Evolutionary conservation across 2,329 filamentous ascomycete genomes (phyloP), one percentile per base, ranked within the genome.

Genomic region (Leptographium wingfieldii): DNA sequence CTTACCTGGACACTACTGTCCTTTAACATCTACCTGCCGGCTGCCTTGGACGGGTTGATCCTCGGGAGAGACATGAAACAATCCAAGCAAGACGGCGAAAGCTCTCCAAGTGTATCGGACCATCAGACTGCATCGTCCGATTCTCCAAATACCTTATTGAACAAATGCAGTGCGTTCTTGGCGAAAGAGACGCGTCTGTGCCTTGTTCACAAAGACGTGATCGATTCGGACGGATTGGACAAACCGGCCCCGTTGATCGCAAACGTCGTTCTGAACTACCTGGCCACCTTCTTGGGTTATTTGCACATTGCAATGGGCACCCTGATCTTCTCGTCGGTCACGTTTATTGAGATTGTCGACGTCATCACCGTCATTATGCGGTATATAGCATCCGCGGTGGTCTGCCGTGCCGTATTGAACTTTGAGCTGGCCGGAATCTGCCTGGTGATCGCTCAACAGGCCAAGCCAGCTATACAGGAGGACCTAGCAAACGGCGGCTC

Each of bases 281-380:
- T 54, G 6, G 49, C 48, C 31, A 25, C 27, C n/a, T 35, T 52
- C 16, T 14, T 51, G 3, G 46, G 62, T 3, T 61, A 65, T 29
- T 59, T 65, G 51, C 67, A 69, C 59, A 63, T 70, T 53, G 59
- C 69, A 19, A 69, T 66, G 53, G 68, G 68, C 16, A 69, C 67
- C 5, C 59, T 68, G 7, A 59, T 67, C 48, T 63, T 69, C 27
- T 68, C 67, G 11, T 65, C 66, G 55, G 64, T 68, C 25, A 56
- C 61, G 29, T 69, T 69, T 35, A 65, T 69, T 29, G 63, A 63
- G 2, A 59, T 64, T 1, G 19, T 35, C 4, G 67, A 70, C 40
- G 65, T 68, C 0, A 60, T 69, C 7, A 33, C 62, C 0, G 63
- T 68, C 12, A 61, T 70, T 19, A 63, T 60, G 12, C 61, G 68